Base-by-base conservation (phyloP, 805 yeast species). In the Ogataea siamensis region DNA sequence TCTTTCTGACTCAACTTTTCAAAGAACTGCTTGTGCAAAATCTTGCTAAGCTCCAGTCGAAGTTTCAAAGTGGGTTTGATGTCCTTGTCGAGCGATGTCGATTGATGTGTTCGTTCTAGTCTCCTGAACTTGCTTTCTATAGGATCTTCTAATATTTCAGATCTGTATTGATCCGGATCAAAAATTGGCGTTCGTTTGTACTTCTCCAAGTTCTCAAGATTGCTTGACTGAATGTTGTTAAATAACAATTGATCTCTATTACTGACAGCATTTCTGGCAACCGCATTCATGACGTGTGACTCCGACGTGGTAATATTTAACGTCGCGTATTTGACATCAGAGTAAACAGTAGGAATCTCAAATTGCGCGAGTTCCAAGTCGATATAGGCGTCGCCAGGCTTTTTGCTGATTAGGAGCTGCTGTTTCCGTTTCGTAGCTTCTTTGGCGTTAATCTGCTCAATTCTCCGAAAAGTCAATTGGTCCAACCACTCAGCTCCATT, bases 101-200 rank as follows among this genome's bases (percentile, higher is more conserved):
- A 76, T 53, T 84, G 83, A 49, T 89, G 87, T 33, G 84, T 77
- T 60, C 97, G 82, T 46, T 89, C 93, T 36, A 91, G 63, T 41
- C 83, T 78, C 48, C 95, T 78, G 55, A 83, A 87, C 57, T 91
- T 93, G 46, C 79, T 73, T 55, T 93, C 98, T 15, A 93, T 81
- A 1, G 96, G 96, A 52, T 91, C 95, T 43, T 73, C 77, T 14
- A 68, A 64, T 12, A 52, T 49, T 26, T 62, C 65, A 10, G 55
- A 54, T 13, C 67, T 40, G 27, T 61, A 57, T 50, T 75, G 80
- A 46, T 84, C 91, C 0, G 88, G 88, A 50, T 84, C 93, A 54
- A 76, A 78, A 12, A 82, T 71, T 50, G 51, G 60, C 24, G 45
- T 40, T 20, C 29, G 46, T 32, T 23, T 28, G 29, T n/a, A 13